Base-by-base conservation (phyloP, 257 asterid genomes). In the Coffea canephora region DNA sequence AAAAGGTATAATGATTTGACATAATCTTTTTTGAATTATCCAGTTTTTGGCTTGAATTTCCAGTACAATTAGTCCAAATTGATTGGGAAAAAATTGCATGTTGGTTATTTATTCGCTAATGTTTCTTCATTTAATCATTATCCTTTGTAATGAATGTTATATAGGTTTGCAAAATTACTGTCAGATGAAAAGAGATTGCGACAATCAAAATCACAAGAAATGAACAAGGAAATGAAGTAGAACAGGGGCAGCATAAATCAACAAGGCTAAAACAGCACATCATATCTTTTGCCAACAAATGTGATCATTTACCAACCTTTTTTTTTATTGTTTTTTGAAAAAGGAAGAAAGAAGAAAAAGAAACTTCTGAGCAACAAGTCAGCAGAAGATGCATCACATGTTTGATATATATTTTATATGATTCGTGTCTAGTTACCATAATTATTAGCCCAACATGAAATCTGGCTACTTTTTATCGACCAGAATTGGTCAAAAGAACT, bases 151-250 rank as follows among this genome's bases (percentile, higher is more conserved):
- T 2, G 23, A 45, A 25, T 68, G 25, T 6, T 46, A 54, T 73
- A 49, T 73, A 91, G 97, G 89, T 89, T 90, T 83, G 95, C 97
- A 1, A 84, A 84, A 78, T 18, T 85, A 7, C 74, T 91, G 8
- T 89, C 90, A 0, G 90, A 87, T 27, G 94, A 85, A 69, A 90
- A 82, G 84, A 87, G 85, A 39, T 78, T 81, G 66, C 86, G 93
- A 71, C 69, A 72, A 16, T 83, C 85, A 59, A 86, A 82, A 43
- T 43, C 85, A 31, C 72, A 52, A 0, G 31, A 61, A 23, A 62
- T 3, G 14, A 62, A 23, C 11, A 23, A 62, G 34, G 68, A 23
- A 4, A 23, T 9, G 18, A 23, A 62, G n/a, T 62, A 62, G 27
- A n/a, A 62, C 4, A 7, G 34, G 36, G 3, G 12, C 23, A 1